Evolutionary conservation across 768 basidiomycete genomes (phyloP).

Genomic region (Rhodotorula kratochvilovae): DNA sequence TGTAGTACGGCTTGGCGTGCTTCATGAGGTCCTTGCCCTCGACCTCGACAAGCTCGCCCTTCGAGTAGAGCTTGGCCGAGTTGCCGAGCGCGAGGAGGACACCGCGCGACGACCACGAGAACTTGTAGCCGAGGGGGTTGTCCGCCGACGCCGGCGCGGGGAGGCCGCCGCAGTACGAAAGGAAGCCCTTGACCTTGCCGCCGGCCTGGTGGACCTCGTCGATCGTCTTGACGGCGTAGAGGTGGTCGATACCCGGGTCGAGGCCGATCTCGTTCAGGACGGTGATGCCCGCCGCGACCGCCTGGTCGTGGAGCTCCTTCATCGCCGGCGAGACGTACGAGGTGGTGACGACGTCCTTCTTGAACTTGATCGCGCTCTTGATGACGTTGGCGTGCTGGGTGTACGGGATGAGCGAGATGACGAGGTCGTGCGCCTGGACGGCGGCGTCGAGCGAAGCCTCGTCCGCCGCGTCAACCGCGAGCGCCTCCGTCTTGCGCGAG

Average conservation of each 20-base stretch:
- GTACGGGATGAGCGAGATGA: slow-evolving; percentile 96
- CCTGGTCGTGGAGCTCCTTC: slow-evolving; percentile 74
- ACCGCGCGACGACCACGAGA: slow-evolving; percentile 96
- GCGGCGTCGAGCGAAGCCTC: slow-evolving; percentile 68
- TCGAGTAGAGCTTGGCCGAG: slow-evolving; percentile 67
- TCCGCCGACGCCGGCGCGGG: slow-evolving; percentile 83
- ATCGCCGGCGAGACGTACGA: slow-evolving; percentile 90
- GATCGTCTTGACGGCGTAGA: slow-evolving; percentile 91
- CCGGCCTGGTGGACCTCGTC: slow-evolving; percentile 88
- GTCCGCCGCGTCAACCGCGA: slow-evolving; percentile 73
- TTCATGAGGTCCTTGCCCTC: slow-evolving; percentile 80
- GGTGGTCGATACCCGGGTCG: slow-evolving; percentile 81
- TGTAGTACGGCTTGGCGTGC: slow-evolving; percentile 85
- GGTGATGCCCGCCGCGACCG: slow-evolving; percentile 79
- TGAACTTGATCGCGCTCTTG: slow-evolving; percentile 79
- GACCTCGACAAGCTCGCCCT: slow-evolving; percentile 62
- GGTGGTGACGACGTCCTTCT: slow-evolving; percentile 92
- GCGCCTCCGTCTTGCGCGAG: slow-evolving; percentile 60
- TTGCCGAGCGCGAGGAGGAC: slow-evolving; percentile 93
- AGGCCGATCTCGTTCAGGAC: slow-evolving; percentile 98
- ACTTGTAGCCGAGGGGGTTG: slow-evolving; percentile 98
- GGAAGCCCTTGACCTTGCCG: slow-evolving; percentile 89
- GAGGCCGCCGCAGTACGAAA: slow-evolving; percentile 92
- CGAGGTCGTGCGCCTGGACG: slow-evolving; percentile 80
- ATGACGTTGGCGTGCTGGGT: slow-evolving; percentile 83